Conservation (phyloP, 2,329 filamentous ascomycete species). For the Paecilomyces sp. region DNA sequence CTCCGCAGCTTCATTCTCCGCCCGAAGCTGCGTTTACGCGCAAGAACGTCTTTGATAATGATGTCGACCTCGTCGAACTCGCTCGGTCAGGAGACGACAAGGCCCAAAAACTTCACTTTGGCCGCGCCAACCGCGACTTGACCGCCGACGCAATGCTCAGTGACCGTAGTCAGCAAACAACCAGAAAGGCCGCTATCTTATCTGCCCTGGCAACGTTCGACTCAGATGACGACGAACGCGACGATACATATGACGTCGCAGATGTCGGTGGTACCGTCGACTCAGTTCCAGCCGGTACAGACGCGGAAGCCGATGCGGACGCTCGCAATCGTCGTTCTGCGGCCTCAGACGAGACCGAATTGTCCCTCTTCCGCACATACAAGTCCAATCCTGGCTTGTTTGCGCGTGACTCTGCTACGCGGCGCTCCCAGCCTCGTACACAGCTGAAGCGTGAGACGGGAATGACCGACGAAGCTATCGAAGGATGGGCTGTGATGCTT, state of each 20-base stretch:
- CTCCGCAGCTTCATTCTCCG: slow-evolving; percentile 19
- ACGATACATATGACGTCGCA: slow-evolving; percentile 90
- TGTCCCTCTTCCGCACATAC: slow-evolving; percentile 66
- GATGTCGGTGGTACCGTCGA: slow-evolving; percentile 90
- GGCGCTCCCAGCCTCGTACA: slow-evolving; percentile 55
- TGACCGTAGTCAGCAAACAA: slow-evolving; percentile 54
- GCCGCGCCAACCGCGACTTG: slow-evolving; percentile 54
- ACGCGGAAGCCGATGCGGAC: slow-evolving; percentile 48
- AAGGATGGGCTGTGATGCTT: slow-evolving; percentile 90
- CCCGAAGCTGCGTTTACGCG: slow-evolving; percentile 44
- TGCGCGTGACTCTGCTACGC: slow-evolving; percentile 61
- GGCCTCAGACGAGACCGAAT: slow-evolving; percentile 46
- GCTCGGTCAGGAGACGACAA: slow-evolving; percentile 49
- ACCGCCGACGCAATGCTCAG: slow-evolving; percentile 67
- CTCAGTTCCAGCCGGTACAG: slow-evolving; percentile 39
- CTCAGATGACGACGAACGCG: slow-evolving; percentile 88
- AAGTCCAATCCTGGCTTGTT: slow-evolving; percentile 60
- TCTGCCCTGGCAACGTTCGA: slow-evolving; percentile 85
- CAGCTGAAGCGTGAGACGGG: slow-evolving; percentile 68
- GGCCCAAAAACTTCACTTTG: slow-evolving; percentile 60
- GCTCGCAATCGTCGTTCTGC: slow-evolving; percentile 37
- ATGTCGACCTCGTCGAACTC: slow-evolving; percentile 71
- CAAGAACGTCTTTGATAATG: slow-evolving; percentile 71
- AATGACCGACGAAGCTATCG: slow-evolving; percentile 89
- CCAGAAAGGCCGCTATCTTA: slow-evolving; percentile 78